Evolutionary conservation across 208 protist species (phyloP).

Genomic region (Leishmania major): DNA sequence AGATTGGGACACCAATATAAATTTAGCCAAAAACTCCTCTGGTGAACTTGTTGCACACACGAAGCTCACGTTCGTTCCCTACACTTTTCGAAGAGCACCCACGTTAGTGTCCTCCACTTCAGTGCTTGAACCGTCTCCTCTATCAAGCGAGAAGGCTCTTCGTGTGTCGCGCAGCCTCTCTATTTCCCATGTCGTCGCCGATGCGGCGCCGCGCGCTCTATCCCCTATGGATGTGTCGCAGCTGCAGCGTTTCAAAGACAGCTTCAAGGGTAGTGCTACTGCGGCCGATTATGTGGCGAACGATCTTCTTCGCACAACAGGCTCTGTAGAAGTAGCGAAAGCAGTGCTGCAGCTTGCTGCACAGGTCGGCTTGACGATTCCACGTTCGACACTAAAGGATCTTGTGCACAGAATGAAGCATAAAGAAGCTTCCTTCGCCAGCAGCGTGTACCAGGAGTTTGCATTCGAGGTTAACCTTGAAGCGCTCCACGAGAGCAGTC

Average conservation of each 20-base stretch:
- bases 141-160: neutral
- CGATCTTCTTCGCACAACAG: slow-evolving; percentile 25
- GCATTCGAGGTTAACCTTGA: slow-evolving; percentile 19
- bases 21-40: slow-evolving; percentile 9
- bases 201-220: neutral
- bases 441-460: slow-evolving; percentile 6
- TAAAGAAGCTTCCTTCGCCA: neutral
- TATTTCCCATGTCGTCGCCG: slow-evolving; percentile 8
- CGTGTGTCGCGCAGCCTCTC: slow-evolving; percentile 6
- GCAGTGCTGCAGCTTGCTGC: slow-evolving; percentile 16
- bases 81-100: slow-evolving; percentile 5
- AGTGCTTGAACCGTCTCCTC: neutral
- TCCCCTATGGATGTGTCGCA: neutral
- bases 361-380: slow-evolving; percentile 23
- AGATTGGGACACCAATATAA: slow-evolving; percentile 39
- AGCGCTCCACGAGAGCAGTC: neutral
- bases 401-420: slow-evolving; percentile 1
- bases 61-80: slow-evolving; percentile 45
- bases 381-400: slow-evolving; percentile 18
- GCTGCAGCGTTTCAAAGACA: slow-evolving; percentile 13
- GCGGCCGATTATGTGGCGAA: slow-evolving; percentile 15
- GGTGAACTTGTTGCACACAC: slow-evolving; percentile 26
- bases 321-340: slow-evolving; percentile 23
- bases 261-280: neutral
- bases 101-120: neutral